Evolutionary conservation across 2,329 filamentous ascomycete genomes (phyloP).

Genomic region (Venturiaceae sp.): DNA sequence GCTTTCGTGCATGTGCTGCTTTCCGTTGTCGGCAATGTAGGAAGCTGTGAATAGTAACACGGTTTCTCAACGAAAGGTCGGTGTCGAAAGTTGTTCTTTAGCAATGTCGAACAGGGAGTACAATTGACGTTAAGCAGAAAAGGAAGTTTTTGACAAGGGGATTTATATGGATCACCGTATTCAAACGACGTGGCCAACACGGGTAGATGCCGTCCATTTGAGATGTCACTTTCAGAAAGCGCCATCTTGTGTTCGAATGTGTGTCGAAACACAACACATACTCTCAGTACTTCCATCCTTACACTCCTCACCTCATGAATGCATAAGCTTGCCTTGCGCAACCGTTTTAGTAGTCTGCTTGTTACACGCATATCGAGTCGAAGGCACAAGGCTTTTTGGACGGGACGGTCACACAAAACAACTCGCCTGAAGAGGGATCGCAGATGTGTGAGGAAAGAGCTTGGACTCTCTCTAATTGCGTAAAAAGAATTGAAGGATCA

Average conservation of each 20-base stretch:
- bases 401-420: neutral
- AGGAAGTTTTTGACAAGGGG: neutral
- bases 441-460: neutral
- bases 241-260: neutral
- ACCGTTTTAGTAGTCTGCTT: constrained; percentile 1
- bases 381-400: neutral
- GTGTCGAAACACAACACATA: neutral
- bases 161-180: neutral
- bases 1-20: neutral
- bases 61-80: neutral
- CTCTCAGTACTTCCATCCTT: neutral
- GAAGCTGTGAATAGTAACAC: neutral
- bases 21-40: neutral
- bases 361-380: constrained; percentile 1
- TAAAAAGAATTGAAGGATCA: neutral
- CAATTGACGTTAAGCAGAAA: neutral
- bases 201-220: neutral
- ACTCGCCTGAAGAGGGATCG: neutral
- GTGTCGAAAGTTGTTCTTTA: neutral
- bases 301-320: neutral
- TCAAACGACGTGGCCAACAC: neutral
- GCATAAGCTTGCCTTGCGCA: neutral
- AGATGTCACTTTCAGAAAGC: neutral
- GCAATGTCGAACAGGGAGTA: neutral
- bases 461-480: neutral